These are phyloP conservation scores for Rhexocercosporidium sp. DNA, from an alignment of 2,329 filamentous ascomycete species.

Conservation along the genomic window DNA sequence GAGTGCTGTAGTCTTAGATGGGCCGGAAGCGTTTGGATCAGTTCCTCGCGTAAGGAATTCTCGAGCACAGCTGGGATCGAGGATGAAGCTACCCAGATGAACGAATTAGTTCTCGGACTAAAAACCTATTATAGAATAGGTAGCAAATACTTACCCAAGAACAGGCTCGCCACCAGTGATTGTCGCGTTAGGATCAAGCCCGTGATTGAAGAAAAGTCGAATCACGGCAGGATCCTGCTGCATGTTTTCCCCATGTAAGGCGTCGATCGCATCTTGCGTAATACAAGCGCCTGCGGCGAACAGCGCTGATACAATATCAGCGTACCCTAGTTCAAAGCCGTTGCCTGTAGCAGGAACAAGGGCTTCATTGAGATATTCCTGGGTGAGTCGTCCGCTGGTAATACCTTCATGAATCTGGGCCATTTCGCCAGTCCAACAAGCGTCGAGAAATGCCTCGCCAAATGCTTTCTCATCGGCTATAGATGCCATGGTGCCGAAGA, in stretches of 20 bases:
- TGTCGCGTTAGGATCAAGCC: constrained; percentile 4
- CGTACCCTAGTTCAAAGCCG: not conserved
- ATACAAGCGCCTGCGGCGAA: not conserved
- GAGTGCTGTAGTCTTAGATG: not conserved
- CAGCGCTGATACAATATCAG: not conserved
- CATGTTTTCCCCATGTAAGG: not conserved
- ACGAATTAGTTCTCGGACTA: no score
- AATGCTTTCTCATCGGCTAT: not conserved
- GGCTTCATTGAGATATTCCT: not conserved
- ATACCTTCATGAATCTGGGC: not conserved
- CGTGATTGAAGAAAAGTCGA: constrained; percentile 1
- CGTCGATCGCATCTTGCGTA: not conserved
- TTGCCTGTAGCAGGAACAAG: not conserved
- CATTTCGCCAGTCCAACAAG: not conserved
- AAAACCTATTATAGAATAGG: no score
- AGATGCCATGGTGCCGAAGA: not conserved
- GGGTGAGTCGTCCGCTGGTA: not conserved
- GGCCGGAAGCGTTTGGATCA: not conserved
- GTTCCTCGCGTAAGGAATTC: not conserved
- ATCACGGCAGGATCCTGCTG: not conserved
- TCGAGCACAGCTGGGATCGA: no score
- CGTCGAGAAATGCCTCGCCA: not conserved
- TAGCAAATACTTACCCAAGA: no score
- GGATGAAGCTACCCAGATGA: no score
- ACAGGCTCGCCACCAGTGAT: not conserved